Evolutionary conservation across 495 filamentous ascomycete genomes (phyloP), one percentile per base, ranked within the genome.

Genomic region (Tuber umbilicatum): DNA sequence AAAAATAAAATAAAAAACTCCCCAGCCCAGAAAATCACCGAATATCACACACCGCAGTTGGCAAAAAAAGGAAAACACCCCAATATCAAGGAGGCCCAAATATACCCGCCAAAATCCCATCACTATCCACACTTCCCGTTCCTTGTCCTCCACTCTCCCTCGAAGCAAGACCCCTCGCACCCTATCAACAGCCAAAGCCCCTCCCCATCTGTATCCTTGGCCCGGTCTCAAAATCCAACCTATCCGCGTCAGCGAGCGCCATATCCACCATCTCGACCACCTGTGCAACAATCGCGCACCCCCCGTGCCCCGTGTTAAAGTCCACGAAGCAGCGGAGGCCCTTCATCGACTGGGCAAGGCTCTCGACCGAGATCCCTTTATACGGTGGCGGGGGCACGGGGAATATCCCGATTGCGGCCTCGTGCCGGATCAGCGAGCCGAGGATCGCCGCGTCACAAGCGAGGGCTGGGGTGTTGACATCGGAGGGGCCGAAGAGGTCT

Each of bases 391-490:
- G 37, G 12, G 76, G 76, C 23, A 7, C 19, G 23, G 76, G 76
- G 41, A 68, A 78, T 50, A 78, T 78, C 27, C 75, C 71, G 39
- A 78, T 40, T 23, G 40, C 31, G 16, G n/a, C 41, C 19, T 71
- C 70, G 40, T 67, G 71, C 7, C 71, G 37, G 5, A 78, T 45
- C 12, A 78, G 23, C n/a, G 76, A 78, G 1, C 76, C 75, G 2
- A 78, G 45, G 9, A 78, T 41, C 3, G 75, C 75, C 12, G 71
- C 76, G 35, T 73, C 75, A n/a, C 76, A 78, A 31, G 19, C 47
- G 17, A n/a, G 50, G 1, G 70, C 47, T 12, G 50, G 69, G 0
- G 45, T 39, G 16, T 14, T 16, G 7, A 31, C 23, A 16, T 14
- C 10, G 4, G 50, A 41, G 21, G 21, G 3, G 2, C 39, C 40